A percentile compares a stretch with the other conserved stretches of the same genome.
phyloP scores from a whole-genome alignment of 805 yeast species.

The Candida sithepensis region DNA sequence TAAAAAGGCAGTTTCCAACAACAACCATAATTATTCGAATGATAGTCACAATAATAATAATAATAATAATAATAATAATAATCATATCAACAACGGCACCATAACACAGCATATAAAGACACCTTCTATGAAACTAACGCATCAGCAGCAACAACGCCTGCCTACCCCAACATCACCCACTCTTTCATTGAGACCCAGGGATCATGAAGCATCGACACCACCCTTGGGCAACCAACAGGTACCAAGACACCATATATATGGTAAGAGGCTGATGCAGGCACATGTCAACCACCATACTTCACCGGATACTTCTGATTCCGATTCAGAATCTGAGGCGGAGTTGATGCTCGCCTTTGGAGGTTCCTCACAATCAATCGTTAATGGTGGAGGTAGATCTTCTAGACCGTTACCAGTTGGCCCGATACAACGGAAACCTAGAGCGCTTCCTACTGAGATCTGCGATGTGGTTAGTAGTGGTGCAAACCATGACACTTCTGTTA shows the following conservation, averaged over 20 bases:
- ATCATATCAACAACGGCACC: no score
- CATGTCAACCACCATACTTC: not conserved
- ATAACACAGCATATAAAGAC: not conserved
- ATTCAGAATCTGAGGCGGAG: slow-evolving; percentile 14
- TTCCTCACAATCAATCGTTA: slow-evolving; percentile 1
- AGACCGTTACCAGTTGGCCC: not conserved
- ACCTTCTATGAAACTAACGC: not conserved
- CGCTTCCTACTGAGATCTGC: not conserved
- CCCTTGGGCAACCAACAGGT: not conserved
- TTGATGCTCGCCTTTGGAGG: slow-evolving; percentile 17
- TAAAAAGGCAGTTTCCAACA: not conserved
- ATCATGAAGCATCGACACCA: not conserved
- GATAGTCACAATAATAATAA: no score
- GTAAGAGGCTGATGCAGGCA: slow-evolving; percentile 11
- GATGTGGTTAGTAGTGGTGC: not conserved
- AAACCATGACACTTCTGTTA: no score
- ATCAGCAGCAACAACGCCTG: not conserved
- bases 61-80: no score
- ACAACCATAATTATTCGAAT: no score
- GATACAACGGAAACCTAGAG: not conserved
- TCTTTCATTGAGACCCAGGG: not conserved
- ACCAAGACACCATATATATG: slow-evolving; percentile 16
- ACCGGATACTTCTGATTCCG: not conserved
- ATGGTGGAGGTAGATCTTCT: not conserved
- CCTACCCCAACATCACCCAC: not conserved